A percentile compares a stretch with the other conserved stretches of the same genome.
Conservation (phyloP, 306 rosid genomes). For the Fragaria iinumae region DNA sequence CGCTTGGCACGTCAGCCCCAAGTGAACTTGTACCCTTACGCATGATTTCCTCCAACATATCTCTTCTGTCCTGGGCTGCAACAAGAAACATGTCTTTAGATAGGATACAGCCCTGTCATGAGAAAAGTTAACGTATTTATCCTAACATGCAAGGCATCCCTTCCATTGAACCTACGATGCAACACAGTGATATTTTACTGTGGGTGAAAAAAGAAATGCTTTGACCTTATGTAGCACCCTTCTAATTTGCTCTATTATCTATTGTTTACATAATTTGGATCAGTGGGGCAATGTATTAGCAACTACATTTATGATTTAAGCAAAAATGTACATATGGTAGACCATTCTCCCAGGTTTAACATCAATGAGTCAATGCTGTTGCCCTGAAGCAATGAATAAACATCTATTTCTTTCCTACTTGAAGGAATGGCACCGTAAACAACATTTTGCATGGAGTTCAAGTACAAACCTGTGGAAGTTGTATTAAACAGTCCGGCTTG, state of each 20-base stretch:
- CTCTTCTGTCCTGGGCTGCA: conserved; percentile 99
- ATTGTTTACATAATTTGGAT: background rate
- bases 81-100: conserved; percentile 17
- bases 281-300: background rate
- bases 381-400: background rate
- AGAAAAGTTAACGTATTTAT: background rate
- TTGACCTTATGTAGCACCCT: background rate
- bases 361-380: background rate
- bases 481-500: conserved; percentile 99
- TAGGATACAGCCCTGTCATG: background rate
- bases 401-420: background rate
- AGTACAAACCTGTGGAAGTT: conserved; percentile 91
- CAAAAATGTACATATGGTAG: background rate
- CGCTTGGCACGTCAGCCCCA: conserved; percentile 96
- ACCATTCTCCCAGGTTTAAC: background rate
- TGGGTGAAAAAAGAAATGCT: background rate
- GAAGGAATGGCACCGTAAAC: conserved; percentile 7
- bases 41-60: conserved; percentile 97
- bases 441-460: conserved; percentile 14
- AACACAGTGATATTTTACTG: background rate
- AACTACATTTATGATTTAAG: background rate
- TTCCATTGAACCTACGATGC: background rate
- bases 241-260: background rate
- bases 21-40: conserved; percentile 95
- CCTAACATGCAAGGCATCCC: background rate